Conservation (phyloP, 495 filamentous ascomycete species). For the Aspergillus asperescens region DNA sequence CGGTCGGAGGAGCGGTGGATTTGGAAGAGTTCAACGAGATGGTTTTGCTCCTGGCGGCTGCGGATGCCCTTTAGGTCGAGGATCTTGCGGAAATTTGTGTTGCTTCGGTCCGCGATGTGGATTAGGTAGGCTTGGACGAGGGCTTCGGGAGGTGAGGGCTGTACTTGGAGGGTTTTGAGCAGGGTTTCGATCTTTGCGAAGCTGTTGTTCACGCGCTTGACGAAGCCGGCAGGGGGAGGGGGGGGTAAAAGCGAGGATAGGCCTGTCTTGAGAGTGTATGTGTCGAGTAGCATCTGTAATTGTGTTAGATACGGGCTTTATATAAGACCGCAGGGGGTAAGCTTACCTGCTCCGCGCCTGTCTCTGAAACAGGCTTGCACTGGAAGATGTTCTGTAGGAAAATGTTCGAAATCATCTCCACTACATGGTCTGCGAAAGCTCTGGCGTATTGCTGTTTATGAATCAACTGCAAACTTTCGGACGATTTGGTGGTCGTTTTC, state of each 20-base stretch:
- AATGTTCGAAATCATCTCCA: conserved; percentile 72
- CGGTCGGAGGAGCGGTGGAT: conserved; percentile 64
- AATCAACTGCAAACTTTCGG: conserved; percentile 71
- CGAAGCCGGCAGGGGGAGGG: conserved; percentile 57
- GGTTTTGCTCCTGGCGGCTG: conserved; percentile 68
- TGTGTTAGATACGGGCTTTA: conserved; percentile 3
- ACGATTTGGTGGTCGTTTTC: conserved; percentile 60
- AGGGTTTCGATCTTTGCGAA: conserved; percentile 86
- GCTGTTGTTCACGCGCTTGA: conserved; percentile 80
- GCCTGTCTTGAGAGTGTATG: conserved; percentile 82
- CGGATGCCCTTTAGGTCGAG: conserved; percentile 88
- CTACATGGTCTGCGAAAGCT: conserved; percentile 89
- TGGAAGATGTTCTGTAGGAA: conserved; percentile 83
- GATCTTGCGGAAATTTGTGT: conserved; percentile 94
- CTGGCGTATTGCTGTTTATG: conserved; percentile 90
- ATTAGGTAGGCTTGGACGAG: conserved; percentile 96
- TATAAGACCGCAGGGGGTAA: background rate
- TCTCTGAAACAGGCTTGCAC: conserved; percentile 84
- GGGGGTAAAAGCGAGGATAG: conserved; percentile 48
- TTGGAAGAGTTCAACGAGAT: conserved; percentile 82
- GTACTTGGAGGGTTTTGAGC: conserved; percentile 94
- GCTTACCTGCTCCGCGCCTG: conserved; percentile 84
- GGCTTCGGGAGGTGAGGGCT: conserved; percentile 82
- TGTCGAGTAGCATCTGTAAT: conserved; percentile 80
- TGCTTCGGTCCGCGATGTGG: conserved; percentile 83